Conservation (phyloP, 1,139 yeast species). For the Tardiomyces blankii region DNA sequence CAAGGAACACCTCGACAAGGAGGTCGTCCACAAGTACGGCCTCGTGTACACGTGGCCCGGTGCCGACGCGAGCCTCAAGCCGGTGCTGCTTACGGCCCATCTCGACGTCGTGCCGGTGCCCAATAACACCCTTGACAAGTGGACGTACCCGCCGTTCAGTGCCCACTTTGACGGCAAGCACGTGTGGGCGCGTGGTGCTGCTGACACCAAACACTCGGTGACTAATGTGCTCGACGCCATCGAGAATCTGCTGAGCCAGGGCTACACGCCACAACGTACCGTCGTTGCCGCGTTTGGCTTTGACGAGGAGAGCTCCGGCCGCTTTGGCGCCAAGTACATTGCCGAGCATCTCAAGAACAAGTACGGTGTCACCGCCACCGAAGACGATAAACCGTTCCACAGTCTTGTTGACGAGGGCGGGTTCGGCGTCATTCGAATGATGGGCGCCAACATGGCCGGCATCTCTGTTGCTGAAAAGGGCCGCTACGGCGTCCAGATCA, state of each 20-base stretch:
- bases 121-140: slow-evolving; percentile 39
- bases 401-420: slow-evolving; percentile 46
- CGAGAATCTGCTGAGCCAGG: slow-evolving; percentile 38
- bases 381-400: slow-evolving; percentile 31
- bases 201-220: slow-evolving; percentile 52
- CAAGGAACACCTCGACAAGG: slow-evolving; percentile 36
- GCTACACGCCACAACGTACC: slow-evolving; percentile 43
- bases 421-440: slow-evolving; percentile 28
- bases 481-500: slow-evolving; percentile 38
- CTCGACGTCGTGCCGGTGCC: slow-evolving; percentile 81
- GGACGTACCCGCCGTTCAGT: slow-evolving; percentile 62
- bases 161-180: slow-evolving; percentile 52
- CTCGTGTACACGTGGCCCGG: slow-evolving; percentile 60
- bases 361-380: slow-evolving; percentile 45
- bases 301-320: slow-evolving; percentile 61
- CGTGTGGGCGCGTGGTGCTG: slow-evolving; percentile 54
- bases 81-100: slow-evolving; percentile 61
- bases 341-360: slow-evolving; percentile 35
- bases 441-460: slow-evolving; percentile 40
- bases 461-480: slow-evolving; percentile 68
- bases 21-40: slow-evolving; percentile 55
- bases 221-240: slow-evolving; percentile 48
- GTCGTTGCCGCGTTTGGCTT: slow-evolving; percentile 52
- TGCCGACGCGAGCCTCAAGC: slow-evolving; percentile 39
- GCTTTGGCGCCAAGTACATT: slow-evolving; percentile 42